Base-by-base conservation (phyloP, 164 flowering plant species). In the Protea cynaroides region DNA sequence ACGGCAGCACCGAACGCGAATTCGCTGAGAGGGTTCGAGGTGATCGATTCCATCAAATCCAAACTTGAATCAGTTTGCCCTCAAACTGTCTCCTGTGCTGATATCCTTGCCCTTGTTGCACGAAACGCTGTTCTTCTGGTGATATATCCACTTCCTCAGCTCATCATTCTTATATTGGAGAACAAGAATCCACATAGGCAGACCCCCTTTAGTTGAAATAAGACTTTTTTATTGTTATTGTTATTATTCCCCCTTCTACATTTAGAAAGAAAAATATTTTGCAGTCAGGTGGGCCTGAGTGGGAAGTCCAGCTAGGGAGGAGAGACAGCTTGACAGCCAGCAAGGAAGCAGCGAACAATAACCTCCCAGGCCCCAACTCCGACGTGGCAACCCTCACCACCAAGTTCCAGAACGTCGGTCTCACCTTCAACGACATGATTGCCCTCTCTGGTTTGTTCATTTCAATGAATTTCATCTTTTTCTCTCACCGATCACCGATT, bases 201-300 rank as follows among this genome's bases (percentile, higher is more conserved):
- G n/a, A n/a, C n/a, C n/a, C n/a, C n/a, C n/a, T n/a, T n/a, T n/a
- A n/a, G n/a, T n/a, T n/a, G n/a, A n/a, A n/a, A n/a, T n/a, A n/a
- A n/a, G n/a, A n/a, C n/a, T n/a, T n/a, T n/a, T n/a, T n/a, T n/a
- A n/a, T n/a, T n/a, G n/a, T n/a, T n/a, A n/a, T n/a, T n/a, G n/a
- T n/a, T n/a, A n/a, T n/a, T n/a, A n/a, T n/a, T n/a, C n/a, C n/a
- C n/a, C n/a, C n/a, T n/a, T n/a, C n/a, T n/a, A n/a, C n/a, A n/a
- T n/a, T n/a, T n/a, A n/a, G 4, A 29, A 29, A 29, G 46, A 40
- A 40, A 2, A 8, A 40, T 40, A 40, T 18, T 60, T 58, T 63
- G 62, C 74, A 90, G 97, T 82, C 89, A 6, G 87, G 89, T 0
- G 96, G 97, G n/a, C 92, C 90, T 0, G 72, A 77, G 4, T 90